phyloP scores from a whole-genome alignment of 352 stramenopile genomes.

The Phytophthora parvispora region DNA sequence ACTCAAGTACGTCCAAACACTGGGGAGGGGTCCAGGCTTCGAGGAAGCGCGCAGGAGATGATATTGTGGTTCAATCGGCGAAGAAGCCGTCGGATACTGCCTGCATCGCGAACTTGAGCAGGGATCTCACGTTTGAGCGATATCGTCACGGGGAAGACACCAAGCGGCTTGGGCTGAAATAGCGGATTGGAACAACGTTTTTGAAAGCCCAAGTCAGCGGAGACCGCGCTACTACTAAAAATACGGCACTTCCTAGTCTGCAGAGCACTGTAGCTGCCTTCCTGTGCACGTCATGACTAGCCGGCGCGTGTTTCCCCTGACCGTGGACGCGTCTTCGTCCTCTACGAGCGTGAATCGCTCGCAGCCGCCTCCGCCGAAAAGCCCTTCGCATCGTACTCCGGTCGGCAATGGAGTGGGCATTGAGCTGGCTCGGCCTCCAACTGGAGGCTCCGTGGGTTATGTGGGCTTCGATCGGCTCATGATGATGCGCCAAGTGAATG shows the following conservation, averaged over 20 bases:
- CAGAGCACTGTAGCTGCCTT: background rate
- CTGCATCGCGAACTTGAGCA: too few species aligned
- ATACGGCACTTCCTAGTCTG: background rate
- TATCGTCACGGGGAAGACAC: too few species aligned
- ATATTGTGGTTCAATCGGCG: too few species aligned
- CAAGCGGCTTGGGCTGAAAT: too few species aligned
- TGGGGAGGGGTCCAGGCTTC: too few species aligned
- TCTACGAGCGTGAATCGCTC: constrained; percentile 4
- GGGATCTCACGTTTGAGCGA: too few species aligned
- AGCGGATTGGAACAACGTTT: too few species aligned
- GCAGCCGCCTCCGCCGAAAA: constrained; percentile 58
- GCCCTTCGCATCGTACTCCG: constrained; percentile 37
- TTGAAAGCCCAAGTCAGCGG: too few species aligned
- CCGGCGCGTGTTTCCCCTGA: constrained; percentile 55
- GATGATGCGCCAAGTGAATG: constrained; percentile 68
- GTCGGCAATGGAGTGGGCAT: constrained; percentile 14
- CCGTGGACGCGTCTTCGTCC: constrained; percentile 34
- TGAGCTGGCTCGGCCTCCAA: constrained; percentile 30
- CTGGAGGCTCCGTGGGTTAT: constrained; percentile 13
- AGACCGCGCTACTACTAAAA: too few species aligned
- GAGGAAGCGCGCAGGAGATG: too few species aligned
- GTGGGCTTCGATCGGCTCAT: constrained; percentile 56
- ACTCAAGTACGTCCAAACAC: too few species aligned
- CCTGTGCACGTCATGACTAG: constrained; percentile 16
- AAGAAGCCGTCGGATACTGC: too few species aligned